Evolutionary conservation across 2,329 filamentous ascomycete genomes (phyloP).

Genomic region (Aureobasidium leucospermi): DNA sequence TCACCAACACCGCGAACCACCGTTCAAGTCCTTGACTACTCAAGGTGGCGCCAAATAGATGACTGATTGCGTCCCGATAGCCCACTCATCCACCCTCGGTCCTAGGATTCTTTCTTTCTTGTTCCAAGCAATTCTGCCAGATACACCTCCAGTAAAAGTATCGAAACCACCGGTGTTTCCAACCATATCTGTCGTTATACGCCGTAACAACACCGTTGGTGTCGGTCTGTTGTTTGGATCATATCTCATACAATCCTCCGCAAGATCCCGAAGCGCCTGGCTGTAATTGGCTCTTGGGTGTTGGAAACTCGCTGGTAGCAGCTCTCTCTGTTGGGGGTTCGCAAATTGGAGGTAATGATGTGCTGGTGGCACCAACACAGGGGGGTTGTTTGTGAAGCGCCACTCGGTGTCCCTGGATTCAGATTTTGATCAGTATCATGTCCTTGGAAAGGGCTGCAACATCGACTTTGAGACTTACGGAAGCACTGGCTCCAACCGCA

Average conservation of each 20-base stretch:
- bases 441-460: neutral
- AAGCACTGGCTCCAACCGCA: neutral
- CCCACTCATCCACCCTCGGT: neutral
- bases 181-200: neutral
- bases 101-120: neutral
- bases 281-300: neutral
- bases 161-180: neutral
- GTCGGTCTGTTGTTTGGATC: neutral
- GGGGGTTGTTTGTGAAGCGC: neutral
- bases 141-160: neutral
- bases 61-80: no score
- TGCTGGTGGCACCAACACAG: neutral
- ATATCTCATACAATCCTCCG: neutral
- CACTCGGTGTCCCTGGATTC: neutral
- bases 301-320: neutral
- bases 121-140: neutral
- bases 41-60: no score
- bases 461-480: neutral
- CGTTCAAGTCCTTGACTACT: no score
- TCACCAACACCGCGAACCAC: no score
- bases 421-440: neutral
- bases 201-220: neutral
- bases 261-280: neutral
- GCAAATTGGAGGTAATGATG: neutral
- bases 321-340: neutral